These are phyloP conservation scores for Macrophomina tecta DNA, from an alignment of 2,329 filamentous ascomycete species.

Conservation along the genomic window DNA sequence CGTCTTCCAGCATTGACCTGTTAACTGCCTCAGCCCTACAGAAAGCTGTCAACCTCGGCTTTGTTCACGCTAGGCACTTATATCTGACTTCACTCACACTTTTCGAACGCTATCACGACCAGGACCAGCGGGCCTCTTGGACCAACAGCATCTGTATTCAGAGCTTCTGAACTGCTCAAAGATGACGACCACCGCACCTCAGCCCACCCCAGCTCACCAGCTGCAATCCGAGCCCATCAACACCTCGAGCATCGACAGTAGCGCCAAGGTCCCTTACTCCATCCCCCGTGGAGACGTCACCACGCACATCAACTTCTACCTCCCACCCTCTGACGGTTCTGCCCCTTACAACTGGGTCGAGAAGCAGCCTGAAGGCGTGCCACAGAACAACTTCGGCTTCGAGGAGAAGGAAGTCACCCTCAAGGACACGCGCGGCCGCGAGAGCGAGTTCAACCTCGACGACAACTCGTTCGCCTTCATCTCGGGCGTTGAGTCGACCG, in stretches of 20 bases:
- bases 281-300: conserved; percentile 66
- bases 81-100: no score
- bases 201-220: conserved; percentile 51
- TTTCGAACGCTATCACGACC: no score
- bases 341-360: conserved; percentile 73
- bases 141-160: background rate
- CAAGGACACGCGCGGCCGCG: conserved; percentile 74
- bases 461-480: conserved; percentile 76
- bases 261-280: conserved; percentile 36
- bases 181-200: conserved; percentile 51
- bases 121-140: no score
- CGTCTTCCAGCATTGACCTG: background rate
- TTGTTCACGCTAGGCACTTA: background rate
- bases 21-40: background rate
- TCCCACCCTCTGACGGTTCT: conserved; percentile 64
- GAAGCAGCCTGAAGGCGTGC: conserved; percentile 63
- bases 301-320: conserved; percentile 70
- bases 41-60: background rate
- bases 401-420: conserved; percentile 62
- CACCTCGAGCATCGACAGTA: conserved; percentile 37
- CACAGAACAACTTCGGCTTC: conserved; percentile 68
- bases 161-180: conserved; percentile 33
- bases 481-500: conserved; percentile 61
- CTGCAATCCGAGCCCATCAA: conserved; percentile 38
- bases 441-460: conserved; percentile 71